Evolutionary conservation across 2,329 filamentous ascomycete genomes (phyloP), one percentile per base, ranked within the genome.

Genomic region (Emericellopsis atlantica): DNA sequence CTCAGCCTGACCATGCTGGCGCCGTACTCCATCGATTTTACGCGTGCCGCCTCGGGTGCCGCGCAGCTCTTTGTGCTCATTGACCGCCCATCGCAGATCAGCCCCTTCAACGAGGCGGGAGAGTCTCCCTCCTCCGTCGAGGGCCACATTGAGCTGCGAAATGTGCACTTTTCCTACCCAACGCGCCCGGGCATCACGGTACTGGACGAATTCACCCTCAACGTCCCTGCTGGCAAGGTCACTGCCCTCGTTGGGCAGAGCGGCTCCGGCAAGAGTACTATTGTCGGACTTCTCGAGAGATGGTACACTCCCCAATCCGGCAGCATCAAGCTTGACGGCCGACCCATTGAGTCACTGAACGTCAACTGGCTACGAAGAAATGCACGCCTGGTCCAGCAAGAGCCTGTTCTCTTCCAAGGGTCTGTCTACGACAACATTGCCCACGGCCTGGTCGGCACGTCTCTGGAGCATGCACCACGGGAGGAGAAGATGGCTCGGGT

Each of bases 381-480:
- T 22, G 46, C 60, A 22, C 56, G 60, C 7, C 59, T 63, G 12
- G 60, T 63, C 9, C 60, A 63, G 35, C 58, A 59, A 57, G 92
- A 98, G 54, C 90, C 92, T 2, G 82, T 86, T 0, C 73, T 96
- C 0, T 96, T 96, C 57, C 81, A 81, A 41, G 90, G 84, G 0
- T 89, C 86, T 0, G 95, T 96, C 52, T 89, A 74, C 55, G 74
- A 85, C 42, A 96, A 95, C 59, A 95, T 98, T 52, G 71, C 74
- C 15, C 80, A 94, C 50, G 92, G 92, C 42, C 68, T 96, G 12
- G 87, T 95, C 46, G 92, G 92, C 37, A 93, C 89, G 2, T 43
- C 57, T 36, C 49, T 37, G 8, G 67, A 74, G 43, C 29, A 37
- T 4, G 34, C 40, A 2, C 15, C 37, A 0, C 15, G 53, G 18